Evolutionary conservation across 1,284 basidiomycete genomes (phyloP).

Genomic region (Schizophyllum amplum): DNA sequence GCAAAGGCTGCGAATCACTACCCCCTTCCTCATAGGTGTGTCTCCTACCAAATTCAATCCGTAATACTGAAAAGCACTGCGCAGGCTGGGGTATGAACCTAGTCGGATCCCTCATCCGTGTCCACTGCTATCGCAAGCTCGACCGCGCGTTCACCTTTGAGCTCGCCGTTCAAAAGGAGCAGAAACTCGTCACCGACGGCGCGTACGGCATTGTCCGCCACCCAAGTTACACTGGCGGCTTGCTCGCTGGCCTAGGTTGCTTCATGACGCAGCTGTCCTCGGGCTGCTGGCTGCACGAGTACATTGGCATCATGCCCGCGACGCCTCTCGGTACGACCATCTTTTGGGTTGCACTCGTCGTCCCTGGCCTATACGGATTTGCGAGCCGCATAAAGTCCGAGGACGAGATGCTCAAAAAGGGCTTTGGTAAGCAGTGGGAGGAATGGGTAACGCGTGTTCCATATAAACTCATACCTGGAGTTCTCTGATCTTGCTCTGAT

Average conservation of each 20-base stretch:
- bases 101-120: slow-evolving; percentile 10
- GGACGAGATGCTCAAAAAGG: slow-evolving; percentile 12
- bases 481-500: not conserved
- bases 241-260: slow-evolving; percentile 10
- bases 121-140: slow-evolving; percentile 13
- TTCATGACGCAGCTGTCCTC: slow-evolving; percentile 5
- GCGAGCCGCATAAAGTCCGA: slow-evolving; percentile 12
- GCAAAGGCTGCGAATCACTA: slow-evolving; percentile 5
- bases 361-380: slow-evolving; percentile 1
- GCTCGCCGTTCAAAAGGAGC: slow-evolving; percentile 12
- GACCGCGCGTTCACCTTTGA: slow-evolving; percentile 15
- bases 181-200: slow-evolving; percentile 12
- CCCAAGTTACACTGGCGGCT: slow-evolving; percentile 19
- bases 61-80: not conserved
- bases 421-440: slow-evolving; percentile 14
- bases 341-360: slow-evolving; percentile 2
- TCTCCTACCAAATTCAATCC: not conserved
- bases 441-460: slow-evolving; percentile 10
- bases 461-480: slow-evolving; percentile 9
- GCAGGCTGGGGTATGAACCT: slow-evolving; percentile 10
- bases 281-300: slow-evolving; percentile 13
- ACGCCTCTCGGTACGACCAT: not conserved
- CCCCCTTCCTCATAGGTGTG: slow-evolving; percentile 5
- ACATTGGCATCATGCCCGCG: slow-evolving; percentile 2
- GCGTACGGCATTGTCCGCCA: slow-evolving; percentile 16